Evolutionary conservation across 2,329 filamentous ascomycete species (phyloP).

Genomic region (Fonsecaea pugnacius): DNA sequence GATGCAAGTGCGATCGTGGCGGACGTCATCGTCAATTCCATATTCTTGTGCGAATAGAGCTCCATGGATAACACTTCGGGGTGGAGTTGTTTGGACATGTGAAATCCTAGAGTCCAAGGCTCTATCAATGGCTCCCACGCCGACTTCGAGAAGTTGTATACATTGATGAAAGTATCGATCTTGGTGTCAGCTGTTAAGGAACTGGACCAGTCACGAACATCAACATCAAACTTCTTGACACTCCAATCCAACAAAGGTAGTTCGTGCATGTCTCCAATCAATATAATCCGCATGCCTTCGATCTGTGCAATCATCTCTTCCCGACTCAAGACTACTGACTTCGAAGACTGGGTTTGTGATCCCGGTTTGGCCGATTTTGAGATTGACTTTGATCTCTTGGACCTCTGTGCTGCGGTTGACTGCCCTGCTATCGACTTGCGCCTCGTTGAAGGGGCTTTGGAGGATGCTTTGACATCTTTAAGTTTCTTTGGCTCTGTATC

Average conservation of each 20-base stretch:
- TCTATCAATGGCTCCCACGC: conserved; percentile 97
- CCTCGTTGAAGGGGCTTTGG: conserved; percentile 47
- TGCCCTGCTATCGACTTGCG: conserved; percentile 55
- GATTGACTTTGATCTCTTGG: conserved; percentile 53
- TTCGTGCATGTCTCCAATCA: conserved; percentile 96
- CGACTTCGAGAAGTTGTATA: conserved; percentile 99
- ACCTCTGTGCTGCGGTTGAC: conserved; percentile 49
- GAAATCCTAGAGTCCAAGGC: conserved; percentile 93
- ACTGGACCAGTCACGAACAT: conserved; percentile 88
- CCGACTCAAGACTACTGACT: conserved; percentile 61
- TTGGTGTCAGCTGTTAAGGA: conserved; percentile 83
- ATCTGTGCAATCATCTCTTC: conserved; percentile 87
- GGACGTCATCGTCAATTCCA: conserved; percentile 91
- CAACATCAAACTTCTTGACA: conserved; percentile 83
- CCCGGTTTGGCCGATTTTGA: conserved; percentile 44
- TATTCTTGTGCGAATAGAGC: conserved; percentile 81
- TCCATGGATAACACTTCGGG: conserved; percentile 81
- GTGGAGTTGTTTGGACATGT: conserved; percentile 76
- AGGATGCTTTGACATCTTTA: conserved; percentile 47
- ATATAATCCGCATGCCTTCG: conserved; percentile 85
- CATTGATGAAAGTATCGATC: conserved; percentile 93
- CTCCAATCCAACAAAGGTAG: conserved; percentile 92
- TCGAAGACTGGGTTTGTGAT: conserved; percentile 45
- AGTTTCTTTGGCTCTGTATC: conserved; percentile 61
- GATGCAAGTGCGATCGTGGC: conserved; percentile 91